phyloP scores from a whole-genome alignment of 2,329 filamentous ascomycete species.

The Epichloe gansuensis region DNA sequence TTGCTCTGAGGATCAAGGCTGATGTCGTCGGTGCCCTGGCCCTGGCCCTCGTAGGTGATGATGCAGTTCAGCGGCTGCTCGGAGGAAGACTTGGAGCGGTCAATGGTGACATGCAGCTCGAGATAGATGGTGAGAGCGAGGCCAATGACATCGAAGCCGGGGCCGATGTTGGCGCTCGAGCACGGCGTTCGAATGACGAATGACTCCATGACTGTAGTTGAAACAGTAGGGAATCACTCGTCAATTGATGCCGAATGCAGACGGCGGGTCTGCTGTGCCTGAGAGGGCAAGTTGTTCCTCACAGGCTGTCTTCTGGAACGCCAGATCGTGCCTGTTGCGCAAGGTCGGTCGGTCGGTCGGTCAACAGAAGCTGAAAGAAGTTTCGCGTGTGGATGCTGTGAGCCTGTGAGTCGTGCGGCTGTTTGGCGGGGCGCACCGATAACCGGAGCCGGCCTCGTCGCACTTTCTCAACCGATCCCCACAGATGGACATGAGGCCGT shows the following conservation, averaged over 20 bases:
- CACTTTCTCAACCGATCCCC: too few relatives aligned
- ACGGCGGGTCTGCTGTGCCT: background rate
- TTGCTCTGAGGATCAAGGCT: slow-evolving; percentile 76
- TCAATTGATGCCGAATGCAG: background rate
- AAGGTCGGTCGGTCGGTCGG: background rate
- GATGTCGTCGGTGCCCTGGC: slow-evolving; percentile 59
- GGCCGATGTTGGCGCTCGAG: slow-evolving; percentile 95
- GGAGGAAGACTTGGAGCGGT: slow-evolving; percentile 41
- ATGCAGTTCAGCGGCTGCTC: slow-evolving; percentile 67
- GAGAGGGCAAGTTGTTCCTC: background rate
- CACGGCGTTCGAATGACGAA: slow-evolving; percentile 73
- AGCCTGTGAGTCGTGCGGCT: too few relatives aligned
- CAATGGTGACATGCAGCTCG: slow-evolving; percentile 72
- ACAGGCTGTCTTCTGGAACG: background rate
- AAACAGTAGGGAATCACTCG: slow-evolving; percentile 13
- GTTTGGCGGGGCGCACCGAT: background rate
- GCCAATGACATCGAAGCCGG: slow-evolving; percentile 95
- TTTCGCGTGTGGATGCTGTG: background rate
- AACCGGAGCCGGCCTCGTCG: background rate
- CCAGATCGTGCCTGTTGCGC: background rate
- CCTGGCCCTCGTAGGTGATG: slow-evolving; percentile 81
- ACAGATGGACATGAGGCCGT: too few relatives aligned
- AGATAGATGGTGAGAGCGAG: slow-evolving; percentile 90
- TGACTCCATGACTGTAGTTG: slow-evolving; percentile 36
- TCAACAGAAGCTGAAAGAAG: background rate